phyloP scores from a whole-genome alignment of 805 yeast genomes.

The Candida endomychidarum region DNA sequence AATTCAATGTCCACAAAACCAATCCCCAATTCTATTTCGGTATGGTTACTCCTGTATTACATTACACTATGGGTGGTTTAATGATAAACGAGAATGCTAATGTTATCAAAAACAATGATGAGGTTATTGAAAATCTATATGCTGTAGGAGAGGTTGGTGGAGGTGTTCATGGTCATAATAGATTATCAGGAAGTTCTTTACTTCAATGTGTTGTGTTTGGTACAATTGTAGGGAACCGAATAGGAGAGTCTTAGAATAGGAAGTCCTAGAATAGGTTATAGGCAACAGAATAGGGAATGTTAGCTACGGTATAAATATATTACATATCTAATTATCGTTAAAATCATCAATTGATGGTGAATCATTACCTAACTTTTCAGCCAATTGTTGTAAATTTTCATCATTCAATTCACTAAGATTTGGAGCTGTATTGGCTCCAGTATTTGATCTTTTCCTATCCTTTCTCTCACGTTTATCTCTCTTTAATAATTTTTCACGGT shows the following conservation, averaged over 20 bases:
- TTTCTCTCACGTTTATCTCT: conserved; percentile 41
- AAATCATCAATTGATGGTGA: background rate
- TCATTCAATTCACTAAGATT: conserved; percentile 17
- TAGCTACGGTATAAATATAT: background rate
- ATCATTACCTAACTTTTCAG: conserved; percentile 9
- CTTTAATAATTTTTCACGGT: conserved; percentile 30
- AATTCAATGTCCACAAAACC: too few species aligned
- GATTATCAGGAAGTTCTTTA: conserved; percentile 44
- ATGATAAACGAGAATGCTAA: conserved; percentile 49
- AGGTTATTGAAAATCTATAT: conserved; percentile 40
- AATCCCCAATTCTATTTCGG: conserved; percentile 42
- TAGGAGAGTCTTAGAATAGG: background rate
- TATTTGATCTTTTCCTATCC: conserved; percentile 32
- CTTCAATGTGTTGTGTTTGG: conserved; percentile 45
- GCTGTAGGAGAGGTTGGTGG: conserved; percentile 49
- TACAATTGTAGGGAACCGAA: conserved; percentile 4
- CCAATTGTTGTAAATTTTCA: conserved; percentile 16
- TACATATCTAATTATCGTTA: background rate
- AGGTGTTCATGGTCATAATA: conserved; percentile 47
- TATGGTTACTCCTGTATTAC: conserved; percentile 59
- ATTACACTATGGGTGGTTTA: conserved; percentile 72
- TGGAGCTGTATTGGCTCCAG: conserved; percentile 8
- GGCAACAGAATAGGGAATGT: too few species aligned
- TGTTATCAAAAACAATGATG: conserved; percentile 32
- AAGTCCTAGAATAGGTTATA: too few species aligned